Base-by-base conservation (phyloP, 1,284 basidiomycete genomes). In the Schizopora paradoxa region DNA sequence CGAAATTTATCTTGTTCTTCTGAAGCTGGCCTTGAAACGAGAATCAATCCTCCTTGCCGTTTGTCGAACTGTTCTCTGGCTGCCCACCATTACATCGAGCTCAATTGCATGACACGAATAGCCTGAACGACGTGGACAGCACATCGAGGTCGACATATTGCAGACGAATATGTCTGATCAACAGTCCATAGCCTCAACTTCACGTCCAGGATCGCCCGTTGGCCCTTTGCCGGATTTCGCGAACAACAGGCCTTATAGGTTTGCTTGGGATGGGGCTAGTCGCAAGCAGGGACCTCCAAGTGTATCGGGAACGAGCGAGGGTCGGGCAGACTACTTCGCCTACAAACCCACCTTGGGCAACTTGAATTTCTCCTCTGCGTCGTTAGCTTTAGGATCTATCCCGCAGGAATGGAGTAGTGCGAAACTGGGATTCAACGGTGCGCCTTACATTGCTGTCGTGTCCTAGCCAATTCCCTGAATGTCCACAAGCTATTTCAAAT, bases 351-450 rank as follows among this genome's bases (percentile, higher is more conserved):
- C 61, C 45, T 60, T 77, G 21, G 69, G 70, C 39, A 54, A 65
- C 29, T 60, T 73, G 51, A 70, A 70, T 54, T 60, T 66, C 16
- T 66, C 71, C 2, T 56, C 66, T 1, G 54, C 66, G 14, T 64
- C 65, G 36, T 63, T 79, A 28, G 61, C 68, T 1, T 55, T 68
- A 22, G 65, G 67, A 38, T 61, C 73, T 16, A 59, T 85, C 35
- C 74, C 77, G 0, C 56, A 67, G n/a, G 76, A 82, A 58, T 89
- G 86, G 85, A 86, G 82, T 54, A 86, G 83, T 58, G 67, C 82
- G n/a, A 77, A 72, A 34, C 80, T 85, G 56, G 85, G 86, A 3
- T 88, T 89, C 64, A 79, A 89, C 59, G 86, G 86, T 83, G 59
- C 44, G 76, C 63, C 11, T 13, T 18, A 27, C 39, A 3, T 31